Conservation (phyloP, 495 filamentous ascomycete species). For the Penicillium alfredii region DNA sequence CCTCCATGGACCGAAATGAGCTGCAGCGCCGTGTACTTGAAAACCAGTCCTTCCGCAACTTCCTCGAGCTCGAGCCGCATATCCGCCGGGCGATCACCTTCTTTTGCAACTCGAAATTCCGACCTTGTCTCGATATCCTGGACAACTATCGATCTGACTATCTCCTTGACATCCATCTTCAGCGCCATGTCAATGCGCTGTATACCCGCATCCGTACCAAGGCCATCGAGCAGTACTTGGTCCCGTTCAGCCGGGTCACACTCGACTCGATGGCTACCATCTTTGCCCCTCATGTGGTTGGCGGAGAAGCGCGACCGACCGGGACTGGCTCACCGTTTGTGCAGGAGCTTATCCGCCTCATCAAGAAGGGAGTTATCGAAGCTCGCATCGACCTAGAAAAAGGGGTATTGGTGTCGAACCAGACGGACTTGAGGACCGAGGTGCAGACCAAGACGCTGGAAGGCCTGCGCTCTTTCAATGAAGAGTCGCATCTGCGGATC, state of each 20-base stretch:
- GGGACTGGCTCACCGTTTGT: conserved; percentile 56
- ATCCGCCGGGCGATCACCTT: conserved; percentile 82
- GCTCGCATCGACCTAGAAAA: conserved; percentile 82
- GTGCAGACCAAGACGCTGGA: conserved; percentile 61
- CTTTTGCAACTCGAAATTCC: conserved; percentile 85
- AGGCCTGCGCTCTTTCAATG: conserved; percentile 65
- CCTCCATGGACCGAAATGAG: conserved; percentile 74
- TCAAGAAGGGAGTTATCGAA: conserved; percentile 62
- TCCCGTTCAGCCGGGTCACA: conserved; percentile 72
- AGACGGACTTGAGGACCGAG: conserved; percentile 55
- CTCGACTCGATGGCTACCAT: conserved; percentile 62
- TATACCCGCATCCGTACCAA: conserved; percentile 75
- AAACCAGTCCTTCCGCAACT: conserved; percentile 71
- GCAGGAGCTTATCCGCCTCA: conserved; percentile 70
- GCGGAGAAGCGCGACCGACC: conserved; percentile 32
- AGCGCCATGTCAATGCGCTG: conserved; percentile 63
- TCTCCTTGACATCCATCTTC: conserved; percentile 81
- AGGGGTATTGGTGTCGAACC: conserved; percentile 64
- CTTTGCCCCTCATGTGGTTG: conserved; percentile 44
- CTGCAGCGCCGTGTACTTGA: conserved; percentile 74
- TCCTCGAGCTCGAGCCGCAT: conserved; percentile 89
- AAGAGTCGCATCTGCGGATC: conserved; percentile 66
- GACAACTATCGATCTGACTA: conserved; percentile 79
- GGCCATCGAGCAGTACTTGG: conserved; percentile 84
- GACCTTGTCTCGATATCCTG: conserved; percentile 72